Percentiles rank a stretch among this genome's conserved stretches.
These are phyloP conservation scores for Gaultheria prostrata DNA, from an alignment of 148 eudicot species.

Conservation along the genomic window DNA sequence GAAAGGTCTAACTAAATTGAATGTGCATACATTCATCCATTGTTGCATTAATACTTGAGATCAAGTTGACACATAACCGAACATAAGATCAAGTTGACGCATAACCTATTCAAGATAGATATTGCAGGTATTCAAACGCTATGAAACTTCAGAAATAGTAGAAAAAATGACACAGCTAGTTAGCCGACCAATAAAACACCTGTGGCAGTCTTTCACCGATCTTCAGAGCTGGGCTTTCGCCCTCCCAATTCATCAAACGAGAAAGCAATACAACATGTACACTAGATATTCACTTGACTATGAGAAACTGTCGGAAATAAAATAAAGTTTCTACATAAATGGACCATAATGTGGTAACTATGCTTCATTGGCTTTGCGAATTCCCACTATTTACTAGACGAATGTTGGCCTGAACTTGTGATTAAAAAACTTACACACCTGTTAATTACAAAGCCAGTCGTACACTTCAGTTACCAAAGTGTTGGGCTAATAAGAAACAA, in stretches of 20 bases:
- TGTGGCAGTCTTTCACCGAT: background rate
- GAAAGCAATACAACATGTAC: background rate
- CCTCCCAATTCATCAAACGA: background rate
- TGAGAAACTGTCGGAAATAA: background rate
- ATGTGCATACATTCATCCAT: background rate
- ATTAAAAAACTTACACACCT: background rate
- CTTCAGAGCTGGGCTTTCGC: background rate
- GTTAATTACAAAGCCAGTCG: background rate
- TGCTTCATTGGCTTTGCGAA: background rate
- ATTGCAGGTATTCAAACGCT: background rate
- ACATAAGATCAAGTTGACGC: background rate
- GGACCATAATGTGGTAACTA: background rate
- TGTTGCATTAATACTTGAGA: background rate
- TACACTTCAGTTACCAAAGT: background rate
- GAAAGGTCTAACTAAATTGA: background rate
- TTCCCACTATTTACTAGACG: background rate
- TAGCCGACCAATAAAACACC: background rate
- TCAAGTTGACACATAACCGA: background rate
- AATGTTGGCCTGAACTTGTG: background rate
- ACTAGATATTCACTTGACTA: background rate
- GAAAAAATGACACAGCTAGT: background rate
- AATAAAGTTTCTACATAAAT: background rate
- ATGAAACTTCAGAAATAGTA: background rate
- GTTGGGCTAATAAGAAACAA: too few species aligned
- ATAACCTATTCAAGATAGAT: background rate